Evolutionary conservation across 345 rosid species (phyloP), one percentile per base, ranked within the genome.

Genomic region (Acer campestre): DNA sequence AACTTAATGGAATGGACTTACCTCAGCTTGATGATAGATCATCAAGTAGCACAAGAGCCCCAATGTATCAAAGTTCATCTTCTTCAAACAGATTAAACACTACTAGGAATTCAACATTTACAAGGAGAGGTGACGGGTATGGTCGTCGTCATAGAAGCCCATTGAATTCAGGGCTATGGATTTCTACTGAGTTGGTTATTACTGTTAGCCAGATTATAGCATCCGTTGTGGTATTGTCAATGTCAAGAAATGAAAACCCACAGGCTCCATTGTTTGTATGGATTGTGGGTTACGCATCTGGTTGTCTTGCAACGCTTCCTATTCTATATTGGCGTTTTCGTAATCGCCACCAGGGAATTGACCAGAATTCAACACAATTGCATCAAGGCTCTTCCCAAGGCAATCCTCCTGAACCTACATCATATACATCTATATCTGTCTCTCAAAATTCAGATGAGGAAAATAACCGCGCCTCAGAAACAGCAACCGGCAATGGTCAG

Each of bases 251-350:
- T 79, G 98, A 94, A 87, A 88, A 88, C 59, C 98, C 97, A 7
- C 83, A 90, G 79, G 90, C 97, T 14, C 97, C 97, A 7, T 81
- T 94, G 73, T 90, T 90, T 82, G 85, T 89, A 4, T 94, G 98
- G 97, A 82, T 94, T 79, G 75, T 94, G 53, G 98, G 97, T 61
- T 94, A 94, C 85, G 92, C 97, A 25, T 87, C 86, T 79, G 97
- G 97, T 49, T 92, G 98, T 80, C 82, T 92, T 10, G 93, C 94
- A 55, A 90, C 89, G 17, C 93, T 94, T 71, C 98, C 98, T 63
- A 79, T 94, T 73, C 90, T 94, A 11, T 94, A 87, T 69, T 94
- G 98, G 92, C 93, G 93, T 71, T 94, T 85, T 65, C 85, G 80
- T 68, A 81, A 86, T 74, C 89, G 90, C 53, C 81, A 84, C 74